Evolutionary conservation across 129 eudicot genomes (phyloP).

Genomic region (Chrysanthemum lavandulifolium): DNA sequence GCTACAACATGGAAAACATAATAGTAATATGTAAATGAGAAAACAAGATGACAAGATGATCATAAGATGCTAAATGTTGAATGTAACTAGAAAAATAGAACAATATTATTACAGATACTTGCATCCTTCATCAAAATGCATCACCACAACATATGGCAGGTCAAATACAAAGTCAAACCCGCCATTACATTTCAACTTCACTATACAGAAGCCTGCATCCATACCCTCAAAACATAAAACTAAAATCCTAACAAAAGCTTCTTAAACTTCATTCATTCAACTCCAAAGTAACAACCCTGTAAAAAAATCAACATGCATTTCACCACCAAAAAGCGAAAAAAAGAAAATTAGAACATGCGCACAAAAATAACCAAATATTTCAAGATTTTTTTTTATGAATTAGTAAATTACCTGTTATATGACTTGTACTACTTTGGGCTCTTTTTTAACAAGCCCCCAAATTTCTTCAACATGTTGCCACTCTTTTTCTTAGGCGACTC

Average conservation of each 20-base stretch:
- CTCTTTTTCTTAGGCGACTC: slow-evolving; percentile 81
- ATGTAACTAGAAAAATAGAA: slow-evolving; percentile 19
- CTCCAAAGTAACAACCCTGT: slow-evolving; percentile 32
- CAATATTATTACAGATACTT: slow-evolving; percentile 36
- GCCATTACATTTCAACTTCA: slow-evolving; percentile 22
- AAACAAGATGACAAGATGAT: slow-evolving; percentile 1
- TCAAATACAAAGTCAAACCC: slow-evolving; percentile 24
- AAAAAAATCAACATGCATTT: not conserved
- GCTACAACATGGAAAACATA: not conserved
- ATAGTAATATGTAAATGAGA: not conserved
- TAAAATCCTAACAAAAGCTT: slow-evolving; percentile 25
- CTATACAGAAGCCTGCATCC: slow-evolving; percentile 33
- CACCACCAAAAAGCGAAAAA: not conserved
- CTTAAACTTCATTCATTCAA: slow-evolving; percentile 18
- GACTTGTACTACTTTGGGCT: slow-evolving; percentile 53
- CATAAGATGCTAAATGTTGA: slow-evolving; percentile 18
- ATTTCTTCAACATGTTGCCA: slow-evolving; percentile 80
- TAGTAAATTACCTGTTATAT: slow-evolving; percentile 21
- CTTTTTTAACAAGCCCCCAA: slow-evolving; percentile 76
- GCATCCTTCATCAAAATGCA: slow-evolving; percentile 34
- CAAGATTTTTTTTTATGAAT: not conserved
- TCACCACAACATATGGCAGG: slow-evolving; percentile 7
- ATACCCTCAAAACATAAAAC: slow-evolving; percentile 13
- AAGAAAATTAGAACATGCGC: not conserved
- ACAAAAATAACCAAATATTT: not conserved